phyloP scores from a whole-genome alignment of 495 filamentous ascomycete species.

The Aspergillus leporis region DNA sequence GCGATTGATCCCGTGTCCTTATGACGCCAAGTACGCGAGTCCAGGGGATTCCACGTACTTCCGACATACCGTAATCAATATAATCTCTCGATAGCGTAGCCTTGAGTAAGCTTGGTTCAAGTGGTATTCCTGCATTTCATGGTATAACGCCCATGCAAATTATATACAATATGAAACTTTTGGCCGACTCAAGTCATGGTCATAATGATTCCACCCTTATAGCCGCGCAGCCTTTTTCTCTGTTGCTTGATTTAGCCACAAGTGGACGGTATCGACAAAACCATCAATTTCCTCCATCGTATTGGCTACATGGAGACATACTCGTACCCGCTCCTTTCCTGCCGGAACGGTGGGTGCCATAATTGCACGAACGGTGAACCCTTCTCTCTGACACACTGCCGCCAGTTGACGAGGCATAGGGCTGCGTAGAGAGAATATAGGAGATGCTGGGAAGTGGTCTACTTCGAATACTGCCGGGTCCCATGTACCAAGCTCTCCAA shows the following conservation, averaged over 20 bases:
- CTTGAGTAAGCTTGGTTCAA: no score
- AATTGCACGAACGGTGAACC: slow-evolving; percentile 45
- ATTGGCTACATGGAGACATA: slow-evolving; percentile 53
- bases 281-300: slow-evolving; percentile 48
- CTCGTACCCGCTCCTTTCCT: slow-evolving; percentile 48
- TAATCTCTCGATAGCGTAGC: no score
- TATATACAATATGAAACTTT: background rate
- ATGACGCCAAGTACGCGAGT: no score
- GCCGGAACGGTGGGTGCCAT: slow-evolving; percentile 51
- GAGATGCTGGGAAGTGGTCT: slow-evolving; percentile 43
- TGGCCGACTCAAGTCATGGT: background rate
- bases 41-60: no score
- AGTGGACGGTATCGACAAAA: slow-evolving; percentile 37
- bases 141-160: background rate
- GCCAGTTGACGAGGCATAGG: slow-evolving; percentile 33
- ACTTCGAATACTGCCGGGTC: slow-evolving; percentile 36
- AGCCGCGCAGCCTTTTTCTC: slow-evolving; percentile 14
- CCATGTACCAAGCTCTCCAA: slow-evolving; percentile 27
- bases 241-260: slow-evolving; percentile 37
- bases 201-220: background rate
- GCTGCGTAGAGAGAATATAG: slow-evolving; percentile 47
- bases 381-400: slow-evolving; percentile 33
- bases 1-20: no score
- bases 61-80: no score
- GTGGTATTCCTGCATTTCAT: background rate